These are phyloP conservation scores for Leccinum rimulosum DNA, from an alignment of 768 basidiomycete species.

Conservation along the genomic window DNA sequence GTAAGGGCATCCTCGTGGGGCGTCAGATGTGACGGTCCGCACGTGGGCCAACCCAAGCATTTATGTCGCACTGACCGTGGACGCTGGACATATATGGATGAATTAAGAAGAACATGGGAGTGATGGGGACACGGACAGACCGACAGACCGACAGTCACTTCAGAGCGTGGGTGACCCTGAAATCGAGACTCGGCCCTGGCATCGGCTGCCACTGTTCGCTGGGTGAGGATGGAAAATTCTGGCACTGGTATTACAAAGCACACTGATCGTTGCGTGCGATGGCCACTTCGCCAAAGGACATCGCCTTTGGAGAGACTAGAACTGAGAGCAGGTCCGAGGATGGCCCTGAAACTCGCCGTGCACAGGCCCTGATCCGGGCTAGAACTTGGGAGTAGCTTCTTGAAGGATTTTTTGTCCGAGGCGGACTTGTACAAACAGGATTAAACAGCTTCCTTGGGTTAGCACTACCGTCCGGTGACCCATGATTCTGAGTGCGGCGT, in stretches of 20 bases:
- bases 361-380: slow-evolving; percentile 13
- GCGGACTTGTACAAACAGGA: slow-evolving; percentile 4
- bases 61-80: not conserved
- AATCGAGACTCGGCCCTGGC: not conserved
- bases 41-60: not conserved
- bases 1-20: slow-evolving; percentile 12
- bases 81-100: not conserved
- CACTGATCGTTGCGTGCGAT: not conserved
- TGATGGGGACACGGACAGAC: not conserved
- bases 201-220: not conserved
- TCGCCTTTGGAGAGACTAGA: not conserved
- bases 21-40: slow-evolving; percentile 8
- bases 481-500: not conserved
- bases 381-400: not conserved
- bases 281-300: not conserved
- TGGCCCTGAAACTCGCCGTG: slow-evolving; percentile 8
- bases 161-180: not conserved
- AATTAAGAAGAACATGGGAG: not conserved
- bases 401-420: not conserved
- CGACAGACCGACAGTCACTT: not conserved
- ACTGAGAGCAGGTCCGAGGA: not conserved
- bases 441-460: slow-evolving; percentile 3
- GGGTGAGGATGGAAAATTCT: too few relatives aligned
- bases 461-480: slow-evolving; percentile 1
- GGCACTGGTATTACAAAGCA: not conserved